These are phyloP conservation scores for Thelephora aurantiotincta DNA, from an alignment of 768 basidiomycete species.

Conservation along the genomic window DNA sequence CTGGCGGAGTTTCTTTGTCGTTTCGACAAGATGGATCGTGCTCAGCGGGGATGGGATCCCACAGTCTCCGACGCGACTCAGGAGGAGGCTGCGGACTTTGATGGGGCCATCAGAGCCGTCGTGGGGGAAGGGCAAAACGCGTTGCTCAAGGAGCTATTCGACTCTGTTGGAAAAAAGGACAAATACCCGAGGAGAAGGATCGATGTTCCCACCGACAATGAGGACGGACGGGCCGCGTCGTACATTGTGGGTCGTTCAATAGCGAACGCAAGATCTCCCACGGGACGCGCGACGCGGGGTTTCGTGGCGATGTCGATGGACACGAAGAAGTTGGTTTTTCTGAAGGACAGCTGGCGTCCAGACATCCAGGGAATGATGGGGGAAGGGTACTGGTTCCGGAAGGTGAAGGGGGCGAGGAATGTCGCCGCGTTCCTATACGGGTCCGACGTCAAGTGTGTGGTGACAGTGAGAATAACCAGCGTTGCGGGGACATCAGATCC, in stretches of 20 bases:
- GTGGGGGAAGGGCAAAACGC: too few species aligned
- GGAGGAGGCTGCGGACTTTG: neutral
- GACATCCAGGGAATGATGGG: neutral
- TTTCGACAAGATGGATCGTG: neutral
- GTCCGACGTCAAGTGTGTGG: too few species aligned
- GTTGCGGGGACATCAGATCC: too few species aligned
- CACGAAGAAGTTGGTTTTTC: conserved; percentile 1
- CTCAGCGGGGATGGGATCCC: conserved; percentile 2
- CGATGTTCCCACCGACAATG: neutral
- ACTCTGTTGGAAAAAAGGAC: neutral
- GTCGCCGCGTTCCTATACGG: too few species aligned
- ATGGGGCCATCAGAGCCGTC: neutral
- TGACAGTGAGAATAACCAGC: too few species aligned
- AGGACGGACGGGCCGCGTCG: neutral
- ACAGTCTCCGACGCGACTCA: neutral
- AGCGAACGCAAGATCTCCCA: neutral
- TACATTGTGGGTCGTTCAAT: conserved; percentile 3
- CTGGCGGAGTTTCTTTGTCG: conserved; percentile 1
- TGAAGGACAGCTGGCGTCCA: conserved; percentile 8
- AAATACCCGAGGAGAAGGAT: neutral
- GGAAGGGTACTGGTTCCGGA: too few species aligned
- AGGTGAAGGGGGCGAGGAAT: too few species aligned
- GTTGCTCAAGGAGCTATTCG: neutral
- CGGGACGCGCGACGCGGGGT: conserved; percentile 4
- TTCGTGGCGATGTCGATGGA: conserved; percentile 5